Conservation (phyloP, 257 asterid genomes). For the Nicotiana sylvestris region DNA sequence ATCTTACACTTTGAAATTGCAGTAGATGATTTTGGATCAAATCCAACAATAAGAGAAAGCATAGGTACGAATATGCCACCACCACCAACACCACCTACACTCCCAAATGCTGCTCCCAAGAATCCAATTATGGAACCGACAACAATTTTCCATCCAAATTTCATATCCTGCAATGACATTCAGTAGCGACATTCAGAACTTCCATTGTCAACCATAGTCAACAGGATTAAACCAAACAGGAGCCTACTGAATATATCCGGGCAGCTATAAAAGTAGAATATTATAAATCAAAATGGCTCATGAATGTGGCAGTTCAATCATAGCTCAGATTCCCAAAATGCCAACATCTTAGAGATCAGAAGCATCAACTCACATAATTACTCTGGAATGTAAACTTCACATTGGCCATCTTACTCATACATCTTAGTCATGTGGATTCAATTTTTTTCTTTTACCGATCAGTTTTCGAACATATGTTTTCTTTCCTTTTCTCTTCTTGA, state of each 20-base stretch:
- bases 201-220: not conserved
- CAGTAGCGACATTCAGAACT: not conserved
- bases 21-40: constrained; percentile 90
- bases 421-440: not conserved
- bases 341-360: constrained; percentile 3
- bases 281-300: not conserved
- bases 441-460: not conserved
- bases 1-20: constrained; percentile 94
- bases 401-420: not conserved
- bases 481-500: not conserved
- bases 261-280: not conserved
- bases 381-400: not conserved
- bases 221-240: not conserved
- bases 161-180: constrained; percentile 51
- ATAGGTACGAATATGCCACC: constrained; percentile 97
- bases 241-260: not conserved
- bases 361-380: not conserved
- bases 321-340: not conserved
- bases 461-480: not conserved
- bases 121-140: constrained; percentile 82
- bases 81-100: constrained; percentile 98
- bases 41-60: constrained; percentile 83
- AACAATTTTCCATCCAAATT: constrained; percentile 69
- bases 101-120: constrained; percentile 95
- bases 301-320: not conserved